Evolutionary conservation across 345 rosid genomes (phyloP).

Genomic region (Gossypium thurberi): DNA sequence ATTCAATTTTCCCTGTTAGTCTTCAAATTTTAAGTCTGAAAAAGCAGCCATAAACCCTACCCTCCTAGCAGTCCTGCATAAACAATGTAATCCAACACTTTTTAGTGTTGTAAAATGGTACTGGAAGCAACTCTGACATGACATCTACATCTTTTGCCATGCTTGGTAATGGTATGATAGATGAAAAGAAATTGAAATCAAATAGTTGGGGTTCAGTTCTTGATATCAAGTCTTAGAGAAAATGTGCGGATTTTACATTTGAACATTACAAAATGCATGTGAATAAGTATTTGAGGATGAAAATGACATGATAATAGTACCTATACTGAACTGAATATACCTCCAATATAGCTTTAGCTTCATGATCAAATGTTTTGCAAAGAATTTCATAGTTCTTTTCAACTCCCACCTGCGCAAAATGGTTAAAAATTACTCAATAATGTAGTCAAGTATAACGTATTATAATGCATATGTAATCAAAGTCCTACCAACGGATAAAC

Average conservation of each 20-base stretch:
- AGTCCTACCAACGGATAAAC: slow-evolving; percentile 51
- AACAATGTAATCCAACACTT: background rate
- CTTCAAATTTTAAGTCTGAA: background rate
- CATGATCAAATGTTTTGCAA: slow-evolving; percentile 71
- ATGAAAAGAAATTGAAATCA: background rate
- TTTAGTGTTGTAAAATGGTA: background rate
- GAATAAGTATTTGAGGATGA: background rate
- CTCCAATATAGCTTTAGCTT: slow-evolving; percentile 63
- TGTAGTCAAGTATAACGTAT: background rate
- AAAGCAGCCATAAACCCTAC: background rate
- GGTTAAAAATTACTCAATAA: slow-evolving; percentile 1
- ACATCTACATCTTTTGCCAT: background rate
- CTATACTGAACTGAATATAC: slow-evolving; percentile 24
- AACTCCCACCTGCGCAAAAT: slow-evolving; percentile 34
- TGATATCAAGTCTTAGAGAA: background rate
- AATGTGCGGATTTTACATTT: background rate
- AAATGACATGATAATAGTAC: background rate
- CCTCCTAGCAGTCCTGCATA: slow-evolving; percentile 5
- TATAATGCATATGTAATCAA: background rate
- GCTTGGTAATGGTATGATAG: background rate
- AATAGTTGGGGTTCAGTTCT: background rate
- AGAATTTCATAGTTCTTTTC: slow-evolving; percentile 73
- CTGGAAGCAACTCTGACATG: background rate
- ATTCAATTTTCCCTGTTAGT: background rate
- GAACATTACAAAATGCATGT: background rate